phyloP scores from a whole-genome alignment of 2,329 filamentous ascomycete species.

The Scorias spongiosa region DNA sequence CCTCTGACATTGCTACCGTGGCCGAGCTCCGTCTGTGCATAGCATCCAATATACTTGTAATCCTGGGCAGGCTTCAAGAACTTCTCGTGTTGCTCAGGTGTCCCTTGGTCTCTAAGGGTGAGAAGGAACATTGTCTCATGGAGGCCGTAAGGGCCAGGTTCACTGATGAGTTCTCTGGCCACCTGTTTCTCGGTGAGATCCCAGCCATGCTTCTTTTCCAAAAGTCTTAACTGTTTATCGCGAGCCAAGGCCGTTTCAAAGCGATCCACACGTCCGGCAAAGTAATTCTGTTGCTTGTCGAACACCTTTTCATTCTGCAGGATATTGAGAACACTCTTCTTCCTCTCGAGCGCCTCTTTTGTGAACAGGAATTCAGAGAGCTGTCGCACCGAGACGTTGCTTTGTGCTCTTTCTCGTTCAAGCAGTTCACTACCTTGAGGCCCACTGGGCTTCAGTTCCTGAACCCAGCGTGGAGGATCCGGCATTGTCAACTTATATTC shows the following conservation, averaged over 20 bases:
- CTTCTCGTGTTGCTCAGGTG: conserved; percentile 55
- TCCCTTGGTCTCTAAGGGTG: conserved; percentile 56
- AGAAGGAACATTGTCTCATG: conserved; percentile 58
- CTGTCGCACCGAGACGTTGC: conserved; percentile 50
- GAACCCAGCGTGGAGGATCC: conserved; percentile 47
- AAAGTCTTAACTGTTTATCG: conserved; percentile 53
- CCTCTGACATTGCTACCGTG: conserved; percentile 65
- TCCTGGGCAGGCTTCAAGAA: conserved; percentile 54
- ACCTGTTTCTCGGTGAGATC: conserved; percentile 44
- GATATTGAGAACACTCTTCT: conserved; percentile 46
- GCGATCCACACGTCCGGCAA: conserved; percentile 51
- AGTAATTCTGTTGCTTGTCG: conserved; percentile 66
- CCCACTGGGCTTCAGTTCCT: conserved; percentile 48
- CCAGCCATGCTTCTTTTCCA: conserved; percentile 55
- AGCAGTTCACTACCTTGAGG: conserved; percentile 57
- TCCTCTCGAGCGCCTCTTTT: conserved; percentile 45
- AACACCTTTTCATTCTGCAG: conserved; percentile 55
- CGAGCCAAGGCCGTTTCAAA: conserved; percentile 55
- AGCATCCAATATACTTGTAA: conserved; percentile 63
- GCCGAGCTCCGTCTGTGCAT: conserved; percentile 67
- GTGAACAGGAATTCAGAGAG: conserved; percentile 56
- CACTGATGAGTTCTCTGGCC: conserved; percentile 55
- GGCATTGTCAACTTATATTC: conserved; percentile 13
- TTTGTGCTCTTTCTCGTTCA: conserved; percentile 50
- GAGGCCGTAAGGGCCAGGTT: conserved; percentile 59